phyloP scores from a whole-genome alignment of 129 eudicot genomes.

The Sambucus nigra region DNA sequence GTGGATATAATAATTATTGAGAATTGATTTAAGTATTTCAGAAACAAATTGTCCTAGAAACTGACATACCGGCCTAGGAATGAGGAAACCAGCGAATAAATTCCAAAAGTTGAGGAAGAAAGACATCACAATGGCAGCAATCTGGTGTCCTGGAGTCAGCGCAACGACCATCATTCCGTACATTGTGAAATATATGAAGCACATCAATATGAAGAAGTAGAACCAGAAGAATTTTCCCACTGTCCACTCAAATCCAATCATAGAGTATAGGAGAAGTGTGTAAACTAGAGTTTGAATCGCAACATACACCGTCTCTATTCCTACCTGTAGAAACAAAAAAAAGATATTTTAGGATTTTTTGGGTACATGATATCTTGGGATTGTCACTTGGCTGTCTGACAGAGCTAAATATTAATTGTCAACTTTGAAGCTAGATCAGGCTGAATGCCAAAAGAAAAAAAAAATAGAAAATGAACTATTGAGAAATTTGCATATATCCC shows the following conservation, averaged over 20 bases:
- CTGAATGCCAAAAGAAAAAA: too few relatives aligned
- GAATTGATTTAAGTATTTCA: too few relatives aligned
- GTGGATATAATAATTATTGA: too few relatives aligned
- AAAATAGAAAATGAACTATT: too few relatives aligned
- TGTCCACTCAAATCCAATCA: conserved; percentile 79
- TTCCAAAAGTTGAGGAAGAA: conserved; percentile 89
- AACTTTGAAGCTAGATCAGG: not conserved
- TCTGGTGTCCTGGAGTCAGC: conserved; percentile 64
- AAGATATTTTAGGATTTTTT: too few relatives aligned
- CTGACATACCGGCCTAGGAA: conserved; percentile 53
- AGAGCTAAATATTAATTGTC: too few relatives aligned
- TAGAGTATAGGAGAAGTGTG: conserved; percentile 52
- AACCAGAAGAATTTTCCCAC: conserved; percentile 58
- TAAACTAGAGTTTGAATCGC: conserved; percentile 53
- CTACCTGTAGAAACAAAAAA: too few relatives aligned
- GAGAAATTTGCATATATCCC: too few relatives aligned
- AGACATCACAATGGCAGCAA: conserved; percentile 75
- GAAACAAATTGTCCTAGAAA: too few relatives aligned
- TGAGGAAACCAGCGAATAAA: conserved; percentile 76
- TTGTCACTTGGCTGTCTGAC: too few relatives aligned
- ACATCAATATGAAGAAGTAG: conserved; percentile 69
- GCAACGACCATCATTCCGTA: conserved; percentile 95
- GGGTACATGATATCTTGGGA: too few relatives aligned
- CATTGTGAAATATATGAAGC: conserved; percentile 72
- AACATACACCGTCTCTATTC: conserved; percentile 56